Evolutionary conservation across 306 rosid species (phyloP).

Genomic region (Oxytropis ochrocephala): DNA sequence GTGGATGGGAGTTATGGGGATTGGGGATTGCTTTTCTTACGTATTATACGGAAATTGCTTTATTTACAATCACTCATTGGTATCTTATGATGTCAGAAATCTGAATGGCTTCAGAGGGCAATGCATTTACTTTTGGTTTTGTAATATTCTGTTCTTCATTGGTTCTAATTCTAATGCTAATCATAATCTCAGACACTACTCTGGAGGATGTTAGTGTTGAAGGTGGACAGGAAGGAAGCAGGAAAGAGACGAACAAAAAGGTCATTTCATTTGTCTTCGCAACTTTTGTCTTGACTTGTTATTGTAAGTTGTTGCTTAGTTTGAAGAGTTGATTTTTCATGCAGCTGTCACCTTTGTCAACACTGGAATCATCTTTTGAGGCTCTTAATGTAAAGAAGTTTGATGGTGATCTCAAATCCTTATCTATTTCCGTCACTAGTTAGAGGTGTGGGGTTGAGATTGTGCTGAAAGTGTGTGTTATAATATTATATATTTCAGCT

Average conservation of each 20-base stretch:
- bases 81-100: background rate
- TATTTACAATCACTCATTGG: background rate
- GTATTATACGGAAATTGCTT: background rate
- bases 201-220: conserved; percentile 41
- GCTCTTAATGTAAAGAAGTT: conserved; percentile 84
- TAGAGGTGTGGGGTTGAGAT: conserved; percentile 15
- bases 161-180: conserved; percentile 20
- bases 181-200: conserved; percentile 33
- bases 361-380: conserved; percentile 87
- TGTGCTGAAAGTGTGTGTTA: conserved; percentile 20
- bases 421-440: conserved; percentile 13
- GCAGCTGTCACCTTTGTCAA: conserved; percentile 92
- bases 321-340: conserved; percentile 26
- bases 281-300: background rate
- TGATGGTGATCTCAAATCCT: conserved; percentile 65
- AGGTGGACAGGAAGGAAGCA: conserved; percentile 45
- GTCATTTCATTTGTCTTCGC: conserved; percentile 37
- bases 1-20: background rate
- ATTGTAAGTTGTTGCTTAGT: conserved; percentile 4
- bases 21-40: background rate
- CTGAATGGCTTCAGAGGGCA: background rate
- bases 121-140: conserved; percentile 13
- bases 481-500: conserved; percentile 43
- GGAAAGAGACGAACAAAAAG: conserved; percentile 64
- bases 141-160: conserved; percentile 3